Percentiles rank a stretch among this genome's conserved stretches.
Conservation (phyloP, 1,139 yeast species). For the Meyerozyma carpophila region DNA sequence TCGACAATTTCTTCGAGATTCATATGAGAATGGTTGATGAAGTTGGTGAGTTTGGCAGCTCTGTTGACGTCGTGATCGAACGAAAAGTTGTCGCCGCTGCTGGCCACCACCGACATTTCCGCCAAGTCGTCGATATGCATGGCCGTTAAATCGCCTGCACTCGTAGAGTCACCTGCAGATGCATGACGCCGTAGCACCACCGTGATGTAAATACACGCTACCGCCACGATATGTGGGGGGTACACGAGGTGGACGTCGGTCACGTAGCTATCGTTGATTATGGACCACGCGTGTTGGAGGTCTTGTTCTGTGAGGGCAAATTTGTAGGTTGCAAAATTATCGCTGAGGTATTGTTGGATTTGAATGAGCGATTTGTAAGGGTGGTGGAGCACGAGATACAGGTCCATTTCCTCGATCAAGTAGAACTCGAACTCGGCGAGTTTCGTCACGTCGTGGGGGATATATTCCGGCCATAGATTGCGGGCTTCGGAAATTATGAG, state of each 20-base stretch:
- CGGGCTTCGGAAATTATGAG: conserved; percentile 80
- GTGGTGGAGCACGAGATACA: conserved; percentile 77
- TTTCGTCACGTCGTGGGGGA: conserved; percentile 86
- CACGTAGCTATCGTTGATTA: conserved; percentile 83
- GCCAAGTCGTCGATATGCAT: conserved; percentile 38
- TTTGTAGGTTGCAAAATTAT: conserved; percentile 21
- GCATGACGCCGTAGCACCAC: conserved; percentile 49
- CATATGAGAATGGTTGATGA: conserved; percentile 69
- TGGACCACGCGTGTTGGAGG: conserved; percentile 81
- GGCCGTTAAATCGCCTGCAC: conserved; percentile 5
- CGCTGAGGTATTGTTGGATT: conserved; percentile 42
- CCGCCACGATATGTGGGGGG: conserved; percentile 90
- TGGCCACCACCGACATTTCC: conserved; percentile 14
- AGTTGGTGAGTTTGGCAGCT: conserved; percentile 52
- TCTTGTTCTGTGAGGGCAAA: conserved; percentile 58
- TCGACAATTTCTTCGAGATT: conserved; percentile 73
- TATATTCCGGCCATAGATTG: conserved; percentile 89
- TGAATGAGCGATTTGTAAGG: conserved; percentile 77
- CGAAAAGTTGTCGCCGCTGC: conserved; percentile 12
- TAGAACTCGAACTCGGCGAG: conserved; percentile 97
- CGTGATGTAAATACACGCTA: conserved; percentile 73
- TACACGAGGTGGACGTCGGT: conserved; percentile 77
- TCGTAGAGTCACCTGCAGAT: conserved; percentile 14
- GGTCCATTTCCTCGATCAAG: conserved; percentile 81
- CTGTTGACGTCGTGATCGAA: conserved; percentile 39